phyloP scores from a whole-genome alignment of 257 asterid species.

The Salvia rosmarinus region DNA sequence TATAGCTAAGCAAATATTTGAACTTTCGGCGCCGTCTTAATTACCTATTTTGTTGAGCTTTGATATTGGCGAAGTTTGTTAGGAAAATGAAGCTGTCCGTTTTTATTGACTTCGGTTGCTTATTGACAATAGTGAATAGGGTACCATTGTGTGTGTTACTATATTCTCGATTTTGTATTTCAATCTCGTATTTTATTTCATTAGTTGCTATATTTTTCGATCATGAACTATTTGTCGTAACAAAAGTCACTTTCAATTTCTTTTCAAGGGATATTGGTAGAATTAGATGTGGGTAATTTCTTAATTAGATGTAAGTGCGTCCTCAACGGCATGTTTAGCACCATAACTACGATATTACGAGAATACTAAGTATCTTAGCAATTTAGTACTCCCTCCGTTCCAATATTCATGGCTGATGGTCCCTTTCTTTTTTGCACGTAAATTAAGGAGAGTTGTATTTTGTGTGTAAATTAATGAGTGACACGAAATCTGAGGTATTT shows the following conservation, averaged over 20 bases:
- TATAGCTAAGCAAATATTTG: conserved; percentile 14
- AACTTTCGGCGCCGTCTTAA: not conserved
- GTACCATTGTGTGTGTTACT: not conserved
- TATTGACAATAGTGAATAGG: not conserved
- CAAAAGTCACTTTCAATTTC: not conserved
- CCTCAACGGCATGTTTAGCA: not conserved
- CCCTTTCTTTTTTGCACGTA: too few relatives aligned
- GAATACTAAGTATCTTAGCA: not conserved
- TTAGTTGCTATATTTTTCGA: too few relatives aligned
- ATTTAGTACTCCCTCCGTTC: too few relatives aligned
- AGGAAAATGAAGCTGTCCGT: not conserved
- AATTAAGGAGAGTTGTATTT: too few relatives aligned
- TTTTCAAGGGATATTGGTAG: not conserved
- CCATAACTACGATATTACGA: not conserved
- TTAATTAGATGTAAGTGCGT: not conserved
- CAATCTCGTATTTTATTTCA: not conserved
- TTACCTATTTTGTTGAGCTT: not conserved
- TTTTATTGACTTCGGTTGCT: not conserved
- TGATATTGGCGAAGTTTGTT: not conserved
- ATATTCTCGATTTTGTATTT: too few relatives aligned
- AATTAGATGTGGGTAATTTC: not conserved
- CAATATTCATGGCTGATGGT: too few relatives aligned
- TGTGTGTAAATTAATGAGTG: too few relatives aligned
- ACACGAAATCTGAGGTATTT: too few relatives aligned
- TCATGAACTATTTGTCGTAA: not conserved